phyloP scores from a whole-genome alignment of 2,329 filamentous ascomycete species.

The Botryotinia calthae region DNA sequence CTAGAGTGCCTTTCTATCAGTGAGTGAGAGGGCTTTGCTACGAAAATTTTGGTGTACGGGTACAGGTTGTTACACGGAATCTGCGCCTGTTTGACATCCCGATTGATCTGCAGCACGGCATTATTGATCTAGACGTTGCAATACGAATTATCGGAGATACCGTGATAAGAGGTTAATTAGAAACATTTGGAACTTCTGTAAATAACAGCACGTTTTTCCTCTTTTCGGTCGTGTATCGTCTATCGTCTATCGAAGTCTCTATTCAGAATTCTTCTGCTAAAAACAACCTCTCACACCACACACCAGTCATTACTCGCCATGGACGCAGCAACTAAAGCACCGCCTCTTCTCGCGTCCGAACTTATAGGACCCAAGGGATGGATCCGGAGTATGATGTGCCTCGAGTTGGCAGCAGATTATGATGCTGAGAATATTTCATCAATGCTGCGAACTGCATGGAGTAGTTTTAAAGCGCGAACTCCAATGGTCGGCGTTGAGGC shows the following conservation, averaged over 20 bases:
- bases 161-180: neutral
- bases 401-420: slow-evolving; percentile 13
- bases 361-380: slow-evolving; percentile 12
- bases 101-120: neutral
- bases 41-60: neutral
- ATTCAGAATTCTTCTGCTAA: neutral
- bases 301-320: neutral
- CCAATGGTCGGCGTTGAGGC: slow-evolving; percentile 15
- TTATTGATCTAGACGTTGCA: neutral
- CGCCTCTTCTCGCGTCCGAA: slow-evolving; percentile 6
- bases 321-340: slow-evolving; percentile 11
- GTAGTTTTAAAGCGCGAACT: slow-evolving; percentile 4
- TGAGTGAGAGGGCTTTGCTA: slow-evolving; percentile 4
- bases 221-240: neutral
- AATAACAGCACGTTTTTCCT: neutral
- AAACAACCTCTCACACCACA: neutral
- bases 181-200: neutral
- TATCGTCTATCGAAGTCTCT: neutral
- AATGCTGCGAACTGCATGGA: slow-evolving; percentile 14
- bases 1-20: neutral
- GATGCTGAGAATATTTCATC: slow-evolving; percentile 15
- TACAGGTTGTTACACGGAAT: neutral
- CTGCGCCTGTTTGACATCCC: neutral
- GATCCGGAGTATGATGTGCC: slow-evolving; percentile 4
- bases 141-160: slow-evolving; percentile 2